These are phyloP conservation scores for Rhodotorula sp. DNA, from an alignment of 1,284 basidiomycete genomes.

Conservation along the genomic window DNA sequence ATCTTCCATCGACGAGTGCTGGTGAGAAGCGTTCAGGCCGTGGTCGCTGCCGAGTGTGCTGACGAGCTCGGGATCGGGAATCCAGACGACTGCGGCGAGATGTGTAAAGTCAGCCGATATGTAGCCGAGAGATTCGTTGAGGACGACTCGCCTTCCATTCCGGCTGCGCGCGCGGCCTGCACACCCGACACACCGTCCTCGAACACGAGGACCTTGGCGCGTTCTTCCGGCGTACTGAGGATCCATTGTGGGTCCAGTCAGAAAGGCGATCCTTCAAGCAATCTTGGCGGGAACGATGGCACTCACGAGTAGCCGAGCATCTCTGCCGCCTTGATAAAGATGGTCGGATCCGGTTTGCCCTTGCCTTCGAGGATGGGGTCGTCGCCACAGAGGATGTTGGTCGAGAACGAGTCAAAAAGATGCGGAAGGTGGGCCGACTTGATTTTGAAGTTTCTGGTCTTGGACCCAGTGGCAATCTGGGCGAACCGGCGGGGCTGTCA, in stretches of 20 bases:
- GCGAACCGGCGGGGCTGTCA: neutral
- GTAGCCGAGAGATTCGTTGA: neutral
- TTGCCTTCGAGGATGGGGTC: slow-evolving; percentile 37
- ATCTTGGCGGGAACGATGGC: no score
- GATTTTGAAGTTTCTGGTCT: slow-evolving; percentile 40
- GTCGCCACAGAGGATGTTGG: slow-evolving; percentile 37
- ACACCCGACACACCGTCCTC: slow-evolving; percentile 45
- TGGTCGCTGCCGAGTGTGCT: slow-evolving; percentile 28
- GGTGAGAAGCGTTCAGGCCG: slow-evolving; percentile 27
- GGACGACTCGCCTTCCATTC: slow-evolving; percentile 40
- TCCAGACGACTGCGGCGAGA: slow-evolving; percentile 38
- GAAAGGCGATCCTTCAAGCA: neutral
- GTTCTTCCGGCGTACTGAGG: slow-evolving; percentile 19
- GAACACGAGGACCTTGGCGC: slow-evolving; percentile 39
- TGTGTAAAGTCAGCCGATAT: neutral
- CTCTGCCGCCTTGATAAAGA: slow-evolving; percentile 43
- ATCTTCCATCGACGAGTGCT: slow-evolving; percentile 20
- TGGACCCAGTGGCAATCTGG: slow-evolving; percentile 42
- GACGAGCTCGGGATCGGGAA: slow-evolving; percentile 40
- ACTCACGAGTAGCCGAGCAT: slow-evolving; percentile 38
- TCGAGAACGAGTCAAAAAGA: slow-evolving; percentile 38
- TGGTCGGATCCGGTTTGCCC: slow-evolving; percentile 41
- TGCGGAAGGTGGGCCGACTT: slow-evolving; percentile 38
- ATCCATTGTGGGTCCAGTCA: neutral
- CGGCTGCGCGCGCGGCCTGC: slow-evolving; percentile 40